A percentile compares a stretch with the other conserved stretches of the same genome.
Evolutionary conservation across 345 rosid genomes (phyloP).

Genomic region (Chamaenerion angustifolium): DNA sequence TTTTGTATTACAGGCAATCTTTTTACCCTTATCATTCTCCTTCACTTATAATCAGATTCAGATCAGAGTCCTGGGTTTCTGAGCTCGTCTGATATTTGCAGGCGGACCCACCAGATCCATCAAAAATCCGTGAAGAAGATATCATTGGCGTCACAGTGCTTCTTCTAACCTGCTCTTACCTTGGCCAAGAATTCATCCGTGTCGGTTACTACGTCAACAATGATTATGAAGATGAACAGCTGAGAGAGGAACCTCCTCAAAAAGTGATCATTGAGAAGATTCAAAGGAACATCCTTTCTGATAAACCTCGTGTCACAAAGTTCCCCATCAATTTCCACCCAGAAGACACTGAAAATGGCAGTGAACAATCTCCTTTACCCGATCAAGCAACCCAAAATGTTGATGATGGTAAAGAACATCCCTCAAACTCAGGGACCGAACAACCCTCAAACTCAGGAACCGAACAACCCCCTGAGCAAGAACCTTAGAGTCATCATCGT

Average conservation of each 20-base stretch:
- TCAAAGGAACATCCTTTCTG: slow-evolving; percentile 72
- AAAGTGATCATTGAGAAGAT: slow-evolving; percentile 64
- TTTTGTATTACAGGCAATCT: slow-evolving; percentile 57
- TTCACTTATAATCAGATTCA: neutral
- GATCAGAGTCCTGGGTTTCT: neutral
- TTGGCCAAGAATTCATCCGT: slow-evolving; percentile 72
- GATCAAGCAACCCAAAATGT: slow-evolving; percentile 26
- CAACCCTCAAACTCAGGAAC: slow-evolving; percentile 9
- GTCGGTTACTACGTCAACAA: slow-evolving; percentile 91
- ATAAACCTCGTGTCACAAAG: slow-evolving; percentile 89
- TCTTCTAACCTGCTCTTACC: slow-evolving; percentile 70
- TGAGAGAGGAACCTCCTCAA: slow-evolving; percentile 80
- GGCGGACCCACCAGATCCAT: slow-evolving; percentile 92
- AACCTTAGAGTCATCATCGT: too few relatives aligned
- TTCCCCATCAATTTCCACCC: slow-evolving; percentile 94
- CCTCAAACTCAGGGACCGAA: slow-evolving; percentile 11
- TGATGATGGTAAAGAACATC: slow-evolving; percentile 14
- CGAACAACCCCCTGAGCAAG: too few relatives aligned
- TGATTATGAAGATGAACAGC: slow-evolving; percentile 77
- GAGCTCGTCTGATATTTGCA: slow-evolving; percentile 10
- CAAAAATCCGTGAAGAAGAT: slow-evolving; percentile 76
- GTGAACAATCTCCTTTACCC: slow-evolving; percentile 20
- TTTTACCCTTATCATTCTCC: slow-evolving; percentile 2
- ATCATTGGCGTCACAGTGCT: slow-evolving; percentile 85
- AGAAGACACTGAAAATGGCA: slow-evolving; percentile 27